Evolutionary conservation across 129 eudicot species (phyloP).

Genomic region (Mikania micrantha): DNA sequence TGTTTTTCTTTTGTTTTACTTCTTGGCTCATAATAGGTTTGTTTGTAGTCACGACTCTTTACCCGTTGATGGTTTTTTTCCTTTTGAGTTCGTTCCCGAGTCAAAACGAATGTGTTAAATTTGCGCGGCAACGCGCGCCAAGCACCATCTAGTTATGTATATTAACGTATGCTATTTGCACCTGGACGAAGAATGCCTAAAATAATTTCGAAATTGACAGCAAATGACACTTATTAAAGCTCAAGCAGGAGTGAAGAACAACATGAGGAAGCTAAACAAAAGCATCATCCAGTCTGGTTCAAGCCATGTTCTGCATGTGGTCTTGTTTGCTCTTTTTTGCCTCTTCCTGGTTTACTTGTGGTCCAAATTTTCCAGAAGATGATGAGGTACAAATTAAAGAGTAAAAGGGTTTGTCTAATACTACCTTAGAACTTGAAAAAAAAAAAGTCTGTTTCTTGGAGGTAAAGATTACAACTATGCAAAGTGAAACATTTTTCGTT

Average conservation of each 20-base stretch:
- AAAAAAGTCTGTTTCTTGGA: background rate
- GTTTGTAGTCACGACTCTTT: too few species aligned
- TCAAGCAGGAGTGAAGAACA: slow-evolving; percentile 80
- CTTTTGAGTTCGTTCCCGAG: too few species aligned
- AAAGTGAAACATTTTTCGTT: background rate
- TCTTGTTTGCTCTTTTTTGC: slow-evolving; percentile 58
- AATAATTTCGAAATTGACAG: slow-evolving; percentile 19
- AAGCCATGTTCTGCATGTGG: slow-evolving; percentile 65
- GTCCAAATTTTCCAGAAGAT: slow-evolving; percentile 15
- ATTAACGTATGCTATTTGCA: background rate
- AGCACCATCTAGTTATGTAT: background rate
- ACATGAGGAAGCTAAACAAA: slow-evolving; percentile 67
- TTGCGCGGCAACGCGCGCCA: too few species aligned
- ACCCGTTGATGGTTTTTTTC: too few species aligned
- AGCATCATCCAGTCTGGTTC: slow-evolving; percentile 61
- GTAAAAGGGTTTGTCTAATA: background rate
- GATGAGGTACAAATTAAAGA: background rate
- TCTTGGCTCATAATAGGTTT: too few species aligned
- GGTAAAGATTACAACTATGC: background rate
- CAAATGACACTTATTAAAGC: slow-evolving; percentile 78
- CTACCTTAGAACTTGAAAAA: background rate
- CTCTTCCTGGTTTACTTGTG: slow-evolving; percentile 48
- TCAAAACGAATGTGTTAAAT: too few species aligned
- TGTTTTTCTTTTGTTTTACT: too few species aligned
- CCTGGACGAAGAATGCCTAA: background rate